phyloP scores from a whole-genome alignment of 768 basidiomycete genomes.

The Trametes cinnabarina region DNA sequence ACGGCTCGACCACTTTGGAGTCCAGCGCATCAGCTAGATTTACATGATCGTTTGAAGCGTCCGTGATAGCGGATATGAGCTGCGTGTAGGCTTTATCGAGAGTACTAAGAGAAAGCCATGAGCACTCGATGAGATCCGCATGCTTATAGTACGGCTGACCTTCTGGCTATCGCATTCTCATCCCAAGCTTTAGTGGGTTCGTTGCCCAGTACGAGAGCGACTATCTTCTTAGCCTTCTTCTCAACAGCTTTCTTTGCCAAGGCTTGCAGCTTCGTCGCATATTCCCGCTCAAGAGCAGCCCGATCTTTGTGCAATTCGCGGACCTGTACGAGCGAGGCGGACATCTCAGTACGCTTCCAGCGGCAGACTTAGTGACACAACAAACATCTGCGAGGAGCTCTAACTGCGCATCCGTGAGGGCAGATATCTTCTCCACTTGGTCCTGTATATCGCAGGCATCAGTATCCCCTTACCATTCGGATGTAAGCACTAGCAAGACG shows the following conservation, averaged over 20 bases:
- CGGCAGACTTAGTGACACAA: neutral
- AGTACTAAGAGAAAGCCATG: slow-evolving; percentile 50
- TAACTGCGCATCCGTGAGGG: slow-evolving; percentile 62
- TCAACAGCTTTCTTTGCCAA: slow-evolving; percentile 68
- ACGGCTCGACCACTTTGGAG: slow-evolving; percentile 59
- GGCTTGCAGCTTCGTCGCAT: slow-evolving; percentile 66
- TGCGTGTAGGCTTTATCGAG: slow-evolving; percentile 68
- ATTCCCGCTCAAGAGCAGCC: slow-evolving; percentile 72
- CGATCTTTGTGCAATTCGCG: slow-evolving; percentile 71
- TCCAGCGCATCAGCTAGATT: slow-evolving; percentile 61
- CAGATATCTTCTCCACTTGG: slow-evolving; percentile 64
- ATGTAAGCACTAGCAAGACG: neutral
- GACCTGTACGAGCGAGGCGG: slow-evolving; percentile 47
- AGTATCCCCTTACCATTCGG: neutral
- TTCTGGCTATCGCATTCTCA: slow-evolving; percentile 50
- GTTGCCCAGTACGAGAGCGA: slow-evolving; percentile 57
- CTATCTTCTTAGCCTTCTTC: slow-evolving; percentile 61
- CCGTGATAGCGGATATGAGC: slow-evolving; percentile 58
- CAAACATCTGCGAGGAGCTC: slow-evolving; percentile 64
- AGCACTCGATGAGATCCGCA: neutral
- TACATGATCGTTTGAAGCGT: slow-evolving; percentile 67
- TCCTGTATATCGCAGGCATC: slow-evolving; percentile 44
- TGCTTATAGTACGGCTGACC: slow-evolving; percentile 37
- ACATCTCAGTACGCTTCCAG: too few relatives aligned
- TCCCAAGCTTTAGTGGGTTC: slow-evolving; percentile 65